Conservation (phyloP, 768 basidiomycete genomes). For the Xerocomellus dryophilus region DNA sequence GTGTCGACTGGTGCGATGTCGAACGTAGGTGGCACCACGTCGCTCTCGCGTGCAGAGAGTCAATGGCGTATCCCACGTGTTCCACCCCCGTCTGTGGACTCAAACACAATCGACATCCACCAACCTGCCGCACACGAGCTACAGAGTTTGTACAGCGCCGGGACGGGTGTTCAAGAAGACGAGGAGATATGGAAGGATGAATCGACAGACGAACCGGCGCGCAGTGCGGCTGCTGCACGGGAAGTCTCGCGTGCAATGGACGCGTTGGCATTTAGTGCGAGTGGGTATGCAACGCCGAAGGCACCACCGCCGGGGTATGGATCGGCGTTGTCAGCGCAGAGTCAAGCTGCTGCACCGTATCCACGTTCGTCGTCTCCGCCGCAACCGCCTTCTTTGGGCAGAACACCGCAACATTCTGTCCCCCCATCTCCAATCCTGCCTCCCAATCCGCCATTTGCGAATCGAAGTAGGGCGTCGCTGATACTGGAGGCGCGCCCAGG, state of each 20-base stretch:
- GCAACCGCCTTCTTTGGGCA: constrained; percentile 1
- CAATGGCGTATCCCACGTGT: constrained; percentile 33
- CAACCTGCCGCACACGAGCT: constrained; percentile 1
- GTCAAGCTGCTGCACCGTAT: neutral
- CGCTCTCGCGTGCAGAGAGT: constrained; percentile 18
- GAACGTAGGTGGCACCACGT: neutral
- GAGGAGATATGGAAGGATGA: constrained; percentile 23
- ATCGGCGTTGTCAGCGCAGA: neutral
- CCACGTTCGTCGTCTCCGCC: neutral
- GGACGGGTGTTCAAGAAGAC: constrained; percentile 17
- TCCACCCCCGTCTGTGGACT: constrained; percentile 38
- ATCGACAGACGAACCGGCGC: constrained; percentile 48
- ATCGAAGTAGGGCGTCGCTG: constrained; percentile 21
- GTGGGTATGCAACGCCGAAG: constrained; percentile 17
- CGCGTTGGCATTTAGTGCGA: constrained; percentile 42
- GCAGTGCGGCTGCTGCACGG: constrained; percentile 64
- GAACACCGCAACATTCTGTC: constrained; percentile 16
- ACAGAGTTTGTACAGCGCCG: neutral
- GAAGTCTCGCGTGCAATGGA: constrained; percentile 67
- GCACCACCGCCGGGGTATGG: constrained; percentile 12
- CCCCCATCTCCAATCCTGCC: constrained; percentile 32
- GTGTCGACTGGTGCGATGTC: constrained; percentile 3
- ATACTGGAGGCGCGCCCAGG: constrained; percentile 8
- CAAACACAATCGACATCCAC: constrained; percentile 11
- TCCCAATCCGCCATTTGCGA: constrained; percentile 41